Percentiles rank a stretch among this genome's conserved stretches.
Conservation (phyloP, 2,329 filamentous ascomycete genomes). For the Aspergillus niger region DNA sequence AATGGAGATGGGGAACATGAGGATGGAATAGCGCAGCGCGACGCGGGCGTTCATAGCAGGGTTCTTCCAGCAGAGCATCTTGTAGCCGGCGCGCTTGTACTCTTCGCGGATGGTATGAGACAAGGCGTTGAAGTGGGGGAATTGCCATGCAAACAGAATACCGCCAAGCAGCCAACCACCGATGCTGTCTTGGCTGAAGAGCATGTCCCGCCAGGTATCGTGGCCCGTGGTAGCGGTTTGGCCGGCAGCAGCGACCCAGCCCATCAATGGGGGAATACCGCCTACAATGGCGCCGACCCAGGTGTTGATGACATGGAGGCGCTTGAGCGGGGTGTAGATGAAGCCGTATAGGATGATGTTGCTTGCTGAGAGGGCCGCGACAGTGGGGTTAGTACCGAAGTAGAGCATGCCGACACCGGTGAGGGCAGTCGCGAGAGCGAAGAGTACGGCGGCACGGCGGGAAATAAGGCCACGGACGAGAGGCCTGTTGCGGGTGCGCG, state of each 20-base stretch:
- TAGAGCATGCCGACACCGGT: constrained; percentile 74
- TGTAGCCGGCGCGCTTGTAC: constrained; percentile 70
- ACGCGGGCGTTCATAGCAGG: constrained; percentile 83
- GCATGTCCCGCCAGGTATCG: constrained; percentile 74
- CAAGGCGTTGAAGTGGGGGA: constrained; percentile 95
- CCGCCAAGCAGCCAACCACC: constrained; percentile 89
- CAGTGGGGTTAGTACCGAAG: constrained; percentile 90
- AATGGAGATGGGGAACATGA: constrained; percentile 83
- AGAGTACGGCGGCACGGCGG: constrained; percentile 69
- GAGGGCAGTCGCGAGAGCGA: constrained; percentile 72
- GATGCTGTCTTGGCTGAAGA: constrained; percentile 67
- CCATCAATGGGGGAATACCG: constrained; percentile 94
- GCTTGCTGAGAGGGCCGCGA: constrained; percentile 76
- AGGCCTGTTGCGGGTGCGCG: constrained; percentile 85
- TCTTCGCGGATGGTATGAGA: constrained; percentile 87
- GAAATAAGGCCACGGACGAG: constrained; percentile 80
- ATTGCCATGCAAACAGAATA: constrained; percentile 92
- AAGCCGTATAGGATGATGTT: constrained; percentile 92
- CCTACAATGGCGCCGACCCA: constrained; percentile 94
- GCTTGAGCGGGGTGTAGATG: constrained; percentile 89
- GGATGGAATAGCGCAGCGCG: constrained; percentile 79
- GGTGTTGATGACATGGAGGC: constrained; percentile 82
- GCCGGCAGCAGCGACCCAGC: constrained; percentile 92
- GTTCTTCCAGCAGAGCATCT: constrained; percentile 83
- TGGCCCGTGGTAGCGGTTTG: constrained; percentile 73